A percentile compares a stretch with the other conserved stretches of the same genome.
phyloP scores from a whole-genome alignment of 805 yeast genomes.

The Teunomyces funiuensis region DNA sequence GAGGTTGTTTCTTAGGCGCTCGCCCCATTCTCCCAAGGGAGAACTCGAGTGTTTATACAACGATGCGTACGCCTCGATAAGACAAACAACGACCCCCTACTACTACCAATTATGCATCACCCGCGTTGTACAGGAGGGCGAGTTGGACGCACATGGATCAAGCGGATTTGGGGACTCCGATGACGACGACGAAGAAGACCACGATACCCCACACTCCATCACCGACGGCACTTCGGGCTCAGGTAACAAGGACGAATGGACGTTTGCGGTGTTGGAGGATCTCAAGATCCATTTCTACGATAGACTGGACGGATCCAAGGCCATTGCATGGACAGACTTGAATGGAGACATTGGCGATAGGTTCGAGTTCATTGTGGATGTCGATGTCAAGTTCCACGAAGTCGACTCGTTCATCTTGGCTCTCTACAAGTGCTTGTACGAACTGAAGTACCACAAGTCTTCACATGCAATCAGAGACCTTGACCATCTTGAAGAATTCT shows the following conservation, averaged over 20 bases:
- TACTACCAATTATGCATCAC: constrained; percentile 71
- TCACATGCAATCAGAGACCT: constrained; percentile 19
- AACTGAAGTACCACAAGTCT: constrained; percentile 60
- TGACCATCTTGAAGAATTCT: constrained; percentile 57
- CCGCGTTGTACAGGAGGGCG: constrained; percentile 69
- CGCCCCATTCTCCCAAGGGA: constrained; percentile 82
- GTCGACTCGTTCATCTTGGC: constrained; percentile 63
- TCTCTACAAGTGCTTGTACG: constrained; percentile 70
- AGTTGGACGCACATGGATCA: constrained; percentile 44
- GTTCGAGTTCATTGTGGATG: constrained; percentile 76
- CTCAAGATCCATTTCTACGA: constrained; percentile 55
- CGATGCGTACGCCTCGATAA: constrained; percentile 73
- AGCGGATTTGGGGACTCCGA: constrained; percentile 48
- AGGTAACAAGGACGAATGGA: constrained; percentile 60
- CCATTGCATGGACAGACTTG: constrained; percentile 77
- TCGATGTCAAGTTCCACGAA: constrained; percentile 51
- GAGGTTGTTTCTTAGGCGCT: constrained; percentile 68
- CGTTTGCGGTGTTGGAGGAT: constrained; percentile 62
- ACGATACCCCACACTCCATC: constrained; percentile 20
- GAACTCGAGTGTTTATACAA: constrained; percentile 78
- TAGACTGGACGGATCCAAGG: constrained; percentile 52
- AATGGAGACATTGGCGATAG: constrained; percentile 85
- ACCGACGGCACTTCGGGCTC: constrained; percentile 25
- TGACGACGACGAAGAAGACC: constrained; percentile 28
- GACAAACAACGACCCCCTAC: constrained; percentile 64